A percentile compares a stretch with the other conserved stretches of the same genome.
phyloP scores from a whole-genome alignment of 495 filamentous ascomycete species.

The Penicillium verhagenii region DNA sequence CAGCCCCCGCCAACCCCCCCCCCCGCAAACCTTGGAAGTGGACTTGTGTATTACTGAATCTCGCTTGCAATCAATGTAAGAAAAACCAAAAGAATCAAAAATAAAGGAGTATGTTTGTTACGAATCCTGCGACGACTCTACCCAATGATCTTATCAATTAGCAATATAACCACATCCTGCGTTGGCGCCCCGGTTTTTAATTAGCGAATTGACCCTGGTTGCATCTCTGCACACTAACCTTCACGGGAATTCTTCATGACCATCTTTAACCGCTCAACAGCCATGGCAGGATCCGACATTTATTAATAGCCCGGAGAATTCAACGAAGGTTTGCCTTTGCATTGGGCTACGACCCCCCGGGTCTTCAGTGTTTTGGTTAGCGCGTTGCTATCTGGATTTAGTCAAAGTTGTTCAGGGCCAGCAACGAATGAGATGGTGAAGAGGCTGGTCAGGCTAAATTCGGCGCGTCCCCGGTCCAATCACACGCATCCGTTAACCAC shows the following conservation, averaged over 20 bases:
- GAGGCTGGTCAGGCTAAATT: constrained; percentile 17
- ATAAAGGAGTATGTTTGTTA: not conserved
- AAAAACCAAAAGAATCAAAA: no score
- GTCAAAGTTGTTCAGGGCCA: constrained; percentile 16
- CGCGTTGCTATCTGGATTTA: constrained; percentile 23
- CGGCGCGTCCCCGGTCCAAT: constrained; percentile 25
- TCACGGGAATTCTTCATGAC: constrained; percentile 23
- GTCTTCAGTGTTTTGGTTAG: constrained; percentile 28
- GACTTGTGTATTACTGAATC: no score
- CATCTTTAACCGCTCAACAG: constrained; percentile 25
- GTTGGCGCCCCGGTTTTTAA: not conserved
- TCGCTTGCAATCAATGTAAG: no score
- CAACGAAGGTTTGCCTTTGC: no score
- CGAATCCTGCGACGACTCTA: not conserved
- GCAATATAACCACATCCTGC: not conserved
- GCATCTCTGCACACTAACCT: constrained; percentile 32
- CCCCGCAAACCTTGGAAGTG: not conserved
- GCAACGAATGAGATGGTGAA: constrained; percentile 17
- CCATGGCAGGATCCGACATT: constrained; percentile 8
- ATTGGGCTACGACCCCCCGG: constrained; percentile 15
- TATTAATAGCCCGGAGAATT: constrained; percentile 31
- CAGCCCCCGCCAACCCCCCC: not conserved
- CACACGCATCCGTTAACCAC: constrained; percentile 3
- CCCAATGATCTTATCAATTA: not conserved
- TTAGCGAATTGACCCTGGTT: not conserved